Percentiles rank a stretch among this genome's conserved stretches.
phyloP scores from a whole-genome alignment of 164 flowering plant species.

The Magnolia kwangsiensis region DNA sequence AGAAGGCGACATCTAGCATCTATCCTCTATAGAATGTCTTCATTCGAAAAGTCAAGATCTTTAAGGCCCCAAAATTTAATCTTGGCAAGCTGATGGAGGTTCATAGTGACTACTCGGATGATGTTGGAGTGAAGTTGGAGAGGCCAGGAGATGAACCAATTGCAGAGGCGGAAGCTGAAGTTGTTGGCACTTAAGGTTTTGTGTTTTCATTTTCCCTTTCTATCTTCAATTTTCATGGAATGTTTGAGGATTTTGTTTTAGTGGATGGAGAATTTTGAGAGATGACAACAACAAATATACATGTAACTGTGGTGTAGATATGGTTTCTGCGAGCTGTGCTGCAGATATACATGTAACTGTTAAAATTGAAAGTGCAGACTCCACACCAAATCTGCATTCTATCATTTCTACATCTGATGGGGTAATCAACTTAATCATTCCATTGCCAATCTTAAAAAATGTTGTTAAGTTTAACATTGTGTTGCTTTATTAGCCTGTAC shows the following conservation, averaged over 20 bases:
- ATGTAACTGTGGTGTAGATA: too few relatives aligned
- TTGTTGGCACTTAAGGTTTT: constrained; percentile 26
- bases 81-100: constrained; percentile 47
- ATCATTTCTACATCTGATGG: too few relatives aligned
- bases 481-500: too few relatives aligned
- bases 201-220: neutral
- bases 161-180: constrained; percentile 25
- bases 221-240: neutral
- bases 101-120: constrained; percentile 41
- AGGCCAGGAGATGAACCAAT: constrained; percentile 30
- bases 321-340: too few relatives aligned
- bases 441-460: too few relatives aligned
- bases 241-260: neutral
- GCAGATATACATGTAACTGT: too few relatives aligned
- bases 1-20: constrained; percentile 35
- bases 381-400: too few relatives aligned
- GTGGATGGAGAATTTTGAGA: neutral
- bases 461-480: too few relatives aligned
- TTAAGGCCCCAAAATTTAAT: constrained; percentile 43
- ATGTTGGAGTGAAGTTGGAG: constrained; percentile 34
- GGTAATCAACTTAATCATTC: too few relatives aligned
- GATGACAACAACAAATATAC: too few relatives aligned
- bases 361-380: too few relatives aligned
- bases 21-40: constrained; percentile 40
- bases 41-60: constrained; percentile 37